phyloP scores from a whole-genome alignment of 1,139 yeast species.

The Geotrichum candidum region DNA sequence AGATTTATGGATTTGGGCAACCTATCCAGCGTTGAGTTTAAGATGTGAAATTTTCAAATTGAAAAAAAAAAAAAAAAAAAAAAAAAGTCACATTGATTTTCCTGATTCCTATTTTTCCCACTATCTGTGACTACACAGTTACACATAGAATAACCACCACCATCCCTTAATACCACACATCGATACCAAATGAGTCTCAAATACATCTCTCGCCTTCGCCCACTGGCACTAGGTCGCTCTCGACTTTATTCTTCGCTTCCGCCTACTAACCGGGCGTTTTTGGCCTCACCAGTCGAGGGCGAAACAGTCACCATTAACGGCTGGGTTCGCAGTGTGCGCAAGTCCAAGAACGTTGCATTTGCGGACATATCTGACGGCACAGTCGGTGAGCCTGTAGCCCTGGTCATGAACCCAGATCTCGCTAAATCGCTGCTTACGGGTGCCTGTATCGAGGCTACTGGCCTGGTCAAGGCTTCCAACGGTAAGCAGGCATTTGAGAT shows the following conservation, averaged over 20 bases:
- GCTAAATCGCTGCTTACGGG: slow-evolving; percentile 40
- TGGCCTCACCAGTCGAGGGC: slow-evolving; percentile 6
- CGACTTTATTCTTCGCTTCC: slow-evolving; percentile 14
- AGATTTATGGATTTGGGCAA: not conserved
- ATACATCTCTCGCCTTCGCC: not conserved
- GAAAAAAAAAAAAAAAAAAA: not conserved
- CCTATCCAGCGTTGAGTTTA: not conserved
- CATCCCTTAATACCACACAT: not conserved
- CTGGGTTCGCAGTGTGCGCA: slow-evolving; percentile 68
- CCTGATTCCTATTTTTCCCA: not conserved
- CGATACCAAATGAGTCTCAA: not conserved
- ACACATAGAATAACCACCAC: not conserved
- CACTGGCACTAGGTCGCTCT: not conserved
- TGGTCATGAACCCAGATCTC: slow-evolving; percentile 41
- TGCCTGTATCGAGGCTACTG: slow-evolving; percentile 41
- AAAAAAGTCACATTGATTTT: not conserved
- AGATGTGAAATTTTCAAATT: not conserved
- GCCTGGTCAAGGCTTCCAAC: slow-evolving; percentile 33
- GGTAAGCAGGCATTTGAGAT: slow-evolving; percentile 45
- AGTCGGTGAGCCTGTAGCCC: slow-evolving; percentile 47
- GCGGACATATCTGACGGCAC: slow-evolving; percentile 79
- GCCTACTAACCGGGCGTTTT: slow-evolving; percentile 11
- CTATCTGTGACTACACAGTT: not conserved
- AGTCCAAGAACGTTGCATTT: slow-evolving; percentile 71
- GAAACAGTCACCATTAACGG: slow-evolving; percentile 44